Percentiles rank a stretch among this genome's conserved stretches.
phyloP scores from a whole-genome alignment of 768 basidiomycete species.

The Boletus speciosus region DNA sequence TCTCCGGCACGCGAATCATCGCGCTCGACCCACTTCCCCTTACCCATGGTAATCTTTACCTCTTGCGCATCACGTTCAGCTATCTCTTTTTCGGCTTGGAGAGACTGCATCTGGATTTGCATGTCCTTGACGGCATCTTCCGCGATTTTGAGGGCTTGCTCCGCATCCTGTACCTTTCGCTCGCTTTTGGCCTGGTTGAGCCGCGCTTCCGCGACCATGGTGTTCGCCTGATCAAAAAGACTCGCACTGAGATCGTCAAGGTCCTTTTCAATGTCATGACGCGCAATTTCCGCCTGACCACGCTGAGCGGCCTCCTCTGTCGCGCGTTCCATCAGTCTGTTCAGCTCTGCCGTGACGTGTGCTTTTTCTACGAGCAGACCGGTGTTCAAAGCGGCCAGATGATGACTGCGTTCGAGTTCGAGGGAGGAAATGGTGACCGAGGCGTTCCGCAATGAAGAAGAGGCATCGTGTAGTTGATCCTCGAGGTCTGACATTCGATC shows the following conservation, averaged over 20 bases:
- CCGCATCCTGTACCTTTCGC: constrained; percentile 71
- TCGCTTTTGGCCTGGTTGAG: constrained; percentile 62
- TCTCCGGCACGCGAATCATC: constrained; percentile 26
- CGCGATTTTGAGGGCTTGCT: constrained; percentile 73
- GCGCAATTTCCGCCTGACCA: constrained; percentile 85
- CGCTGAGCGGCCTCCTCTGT: constrained; percentile 90
- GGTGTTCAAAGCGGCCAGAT: constrained; percentile 85
- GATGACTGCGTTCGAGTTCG: constrained; percentile 81
- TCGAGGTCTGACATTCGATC: constrained; percentile 91
- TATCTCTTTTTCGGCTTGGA: constrained; percentile 65
- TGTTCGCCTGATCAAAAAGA: constrained; percentile 90
- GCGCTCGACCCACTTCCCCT: constrained; percentile 64
- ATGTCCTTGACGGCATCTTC: constrained; percentile 83
- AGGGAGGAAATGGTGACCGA: constrained; percentile 71
- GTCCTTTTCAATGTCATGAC: constrained; percentile 84
- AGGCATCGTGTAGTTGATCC: constrained; percentile 74
- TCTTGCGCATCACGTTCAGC: constrained; percentile 52
- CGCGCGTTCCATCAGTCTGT: constrained; percentile 89
- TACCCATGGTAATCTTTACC: constrained; percentile 53
- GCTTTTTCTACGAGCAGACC: constrained; percentile 89
- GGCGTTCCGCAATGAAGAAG: constrained; percentile 54
- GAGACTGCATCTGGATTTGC: constrained; percentile 78
- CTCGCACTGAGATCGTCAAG: constrained; percentile 90
- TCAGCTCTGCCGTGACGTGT: constrained; percentile 89
- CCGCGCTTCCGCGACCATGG: constrained; percentile 95